Evolutionary conservation across 352 stramenopile species (phyloP), one percentile per base, ranked within the genome.

Genomic region (Phytophthora melonis): DNA sequence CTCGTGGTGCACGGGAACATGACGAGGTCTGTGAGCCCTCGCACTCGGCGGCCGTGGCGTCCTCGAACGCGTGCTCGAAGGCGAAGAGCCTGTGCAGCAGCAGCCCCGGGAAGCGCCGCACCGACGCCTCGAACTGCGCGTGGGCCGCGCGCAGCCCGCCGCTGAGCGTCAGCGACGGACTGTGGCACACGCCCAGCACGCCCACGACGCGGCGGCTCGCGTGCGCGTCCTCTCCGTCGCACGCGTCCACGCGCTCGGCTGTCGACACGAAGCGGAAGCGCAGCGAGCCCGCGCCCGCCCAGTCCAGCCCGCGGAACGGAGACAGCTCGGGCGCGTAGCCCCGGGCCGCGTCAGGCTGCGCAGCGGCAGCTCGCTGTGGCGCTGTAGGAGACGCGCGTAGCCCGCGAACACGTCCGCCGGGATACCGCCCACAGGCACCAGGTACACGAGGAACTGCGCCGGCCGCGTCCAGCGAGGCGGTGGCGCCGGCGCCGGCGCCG

Each of bases 41-140:
- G 61, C 86, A 90, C 66, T 95, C 84, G 18, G 83, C 77, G 8
- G 89, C 71, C 1, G 80, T 87, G 5, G 63, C 72, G 32, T 83
- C 73, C 34, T 95, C 88, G 52, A 97, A 95, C 19, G 77, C 70
- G 67, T 93, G 87, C 65, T 97, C 88, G 59, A 97, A 97, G 23
- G 87, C 88, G 75, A 95, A 95, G 63, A 90, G 91, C 57, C 93
- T 93, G 19, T 93, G 85, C 55, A 95, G 70, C 39, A 97, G 73
- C 14, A 92, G 79, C n/a, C 79, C 82, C 0, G 83, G 84, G 49
- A 95, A 93, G 16, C 84, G 86, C 41, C 75, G 72, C 58, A 92
- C 82, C 21, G 85, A 89, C 53, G 85, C 75, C 65, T 86, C 79
- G 54, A 95, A 96, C 68, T 93, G 80, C 30, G 79, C 69, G 72